phyloP scores from a whole-genome alignment of 495 filamentous ascomycete genomes.

The Daldinia childiae region DNA sequence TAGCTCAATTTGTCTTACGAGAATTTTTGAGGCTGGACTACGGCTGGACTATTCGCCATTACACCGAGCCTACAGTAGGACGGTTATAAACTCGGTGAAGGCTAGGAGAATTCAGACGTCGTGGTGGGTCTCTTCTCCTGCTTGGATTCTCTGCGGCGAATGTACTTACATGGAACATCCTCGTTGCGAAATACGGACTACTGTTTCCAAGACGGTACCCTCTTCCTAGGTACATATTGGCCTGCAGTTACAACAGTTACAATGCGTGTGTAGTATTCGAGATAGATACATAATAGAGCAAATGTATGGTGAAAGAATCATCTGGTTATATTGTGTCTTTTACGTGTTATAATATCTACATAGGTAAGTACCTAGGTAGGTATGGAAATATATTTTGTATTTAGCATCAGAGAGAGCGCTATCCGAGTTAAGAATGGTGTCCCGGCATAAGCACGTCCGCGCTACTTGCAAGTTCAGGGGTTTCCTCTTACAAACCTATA shows the following conservation, averaged over 20 bases:
- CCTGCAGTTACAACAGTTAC: neutral
- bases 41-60: constrained; percentile 30
- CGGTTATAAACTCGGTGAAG: constrained; percentile 34
- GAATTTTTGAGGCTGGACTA: constrained; percentile 8
- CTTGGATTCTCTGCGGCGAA: constrained; percentile 19
- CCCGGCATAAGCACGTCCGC: constrained; percentile 34
- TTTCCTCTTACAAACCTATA: constrained; percentile 20
- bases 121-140: constrained; percentile 32
- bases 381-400: constrained; percentile 7
- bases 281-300: neutral
- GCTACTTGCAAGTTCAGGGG: constrained; percentile 31
- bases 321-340: constrained; percentile 6
- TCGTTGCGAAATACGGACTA: constrained; percentile 18
- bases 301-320: neutral
- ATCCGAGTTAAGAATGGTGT: constrained; percentile 37
- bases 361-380: too few species aligned
- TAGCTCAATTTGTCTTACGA: constrained; percentile 2
- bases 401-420: constrained; percentile 23
- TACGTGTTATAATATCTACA: neutral
- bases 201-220: neutral
- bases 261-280: neutral
- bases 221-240: neutral
- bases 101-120: constrained; percentile 19
- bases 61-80: constrained; percentile 34
- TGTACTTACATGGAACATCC: constrained; percentile 30